Conservation (phyloP, 352 stramenopile species). For the Phytophthora cryptogea region DNA sequence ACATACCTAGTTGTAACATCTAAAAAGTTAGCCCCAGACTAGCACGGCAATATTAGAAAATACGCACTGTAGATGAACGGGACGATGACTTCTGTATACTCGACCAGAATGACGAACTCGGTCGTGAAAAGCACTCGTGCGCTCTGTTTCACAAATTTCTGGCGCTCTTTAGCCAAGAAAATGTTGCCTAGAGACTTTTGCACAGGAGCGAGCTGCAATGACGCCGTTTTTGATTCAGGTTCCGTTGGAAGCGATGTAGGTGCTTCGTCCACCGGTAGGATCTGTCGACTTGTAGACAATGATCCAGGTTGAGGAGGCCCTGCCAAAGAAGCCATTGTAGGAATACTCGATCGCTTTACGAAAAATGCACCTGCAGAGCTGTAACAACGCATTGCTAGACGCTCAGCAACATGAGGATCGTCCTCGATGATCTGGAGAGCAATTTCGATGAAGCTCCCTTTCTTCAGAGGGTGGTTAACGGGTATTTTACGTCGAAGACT, state of each 20-base stretch:
- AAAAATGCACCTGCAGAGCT: conserved; percentile 1
- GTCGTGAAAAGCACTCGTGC: conserved; percentile 31
- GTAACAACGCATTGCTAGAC: conserved; percentile 1
- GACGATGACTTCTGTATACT: conserved; percentile 41
- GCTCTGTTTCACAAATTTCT: conserved; percentile 9
- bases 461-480: not conserved
- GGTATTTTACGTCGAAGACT: conserved; percentile 17
- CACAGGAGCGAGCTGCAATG: not conserved
- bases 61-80: conserved; percentile 34
- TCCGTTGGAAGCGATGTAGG: not conserved
- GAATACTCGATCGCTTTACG: conserved; percentile 1
- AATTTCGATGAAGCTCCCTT: conserved; percentile 16
- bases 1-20: no score
- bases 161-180: conserved; percentile 9
- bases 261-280: conserved; percentile 8
- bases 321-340: not conserved
- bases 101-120: conserved; percentile 35
- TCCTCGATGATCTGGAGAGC: conserved; percentile 9
- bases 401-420: not conserved
- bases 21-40: not conserved
- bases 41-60: not conserved
- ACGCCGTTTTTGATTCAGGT: not conserved
- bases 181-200: not conserved
- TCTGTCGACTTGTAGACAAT: conserved; percentile 6
- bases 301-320: not conserved